phyloP scores from a whole-genome alignment of 2,329 filamentous ascomycete species.

The Colletotrichum liaoningense region DNA sequence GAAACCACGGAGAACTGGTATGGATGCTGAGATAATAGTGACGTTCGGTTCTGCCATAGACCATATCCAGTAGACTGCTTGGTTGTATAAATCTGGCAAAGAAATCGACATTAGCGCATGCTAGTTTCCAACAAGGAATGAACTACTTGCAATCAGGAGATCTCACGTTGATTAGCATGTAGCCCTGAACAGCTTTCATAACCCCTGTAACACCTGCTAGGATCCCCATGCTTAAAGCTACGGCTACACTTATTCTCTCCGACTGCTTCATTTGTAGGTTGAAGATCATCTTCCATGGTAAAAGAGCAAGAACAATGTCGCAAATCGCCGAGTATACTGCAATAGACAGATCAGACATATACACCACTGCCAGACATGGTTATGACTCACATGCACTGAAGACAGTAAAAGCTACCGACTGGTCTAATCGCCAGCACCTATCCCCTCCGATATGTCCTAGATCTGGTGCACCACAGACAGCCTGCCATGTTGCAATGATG shows the following conservation, averaged over 20 bases:
- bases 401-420: background rate
- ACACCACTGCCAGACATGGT: background rate
- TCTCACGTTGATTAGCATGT: constrained; percentile 32
- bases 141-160: constrained; percentile 34
- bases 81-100: constrained; percentile 13
- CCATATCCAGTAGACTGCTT: constrained; percentile 35
- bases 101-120: too few species aligned
- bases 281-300: constrained; percentile 36
- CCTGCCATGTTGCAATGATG: constrained; percentile 41
- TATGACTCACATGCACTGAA: constrained; percentile 3
- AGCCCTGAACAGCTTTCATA: constrained; percentile 39
- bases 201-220: constrained; percentile 35
- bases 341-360: background rate
- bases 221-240: constrained; percentile 45
- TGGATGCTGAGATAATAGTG: constrained; percentile 45
- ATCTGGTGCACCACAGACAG: constrained; percentile 38
- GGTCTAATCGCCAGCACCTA: background rate
- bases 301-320: constrained; percentile 20
- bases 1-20: constrained; percentile 44
- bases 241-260: constrained; percentile 43
- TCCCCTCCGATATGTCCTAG: constrained; percentile 9
- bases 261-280: constrained; percentile 42
- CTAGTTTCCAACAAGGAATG: background rate
- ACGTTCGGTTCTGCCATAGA: constrained; percentile 44
- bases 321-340: constrained; percentile 14